phyloP scores from a whole-genome alignment of 495 filamentous ascomycete genomes.

The Lophiotrema nucula region DNA sequence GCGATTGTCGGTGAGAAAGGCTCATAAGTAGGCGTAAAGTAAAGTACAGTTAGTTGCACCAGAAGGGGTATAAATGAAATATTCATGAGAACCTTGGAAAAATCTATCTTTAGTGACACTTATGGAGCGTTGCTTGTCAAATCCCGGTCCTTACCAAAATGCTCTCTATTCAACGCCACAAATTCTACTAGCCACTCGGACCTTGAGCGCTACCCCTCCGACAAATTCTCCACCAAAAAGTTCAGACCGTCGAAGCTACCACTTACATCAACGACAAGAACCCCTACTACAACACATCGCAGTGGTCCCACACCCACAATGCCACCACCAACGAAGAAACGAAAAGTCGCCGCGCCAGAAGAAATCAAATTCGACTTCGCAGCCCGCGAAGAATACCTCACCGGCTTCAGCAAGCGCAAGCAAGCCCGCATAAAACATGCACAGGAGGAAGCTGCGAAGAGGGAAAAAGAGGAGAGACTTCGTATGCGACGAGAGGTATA shows the following conservation, averaged over 20 bases:
- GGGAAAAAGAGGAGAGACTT: conserved; percentile 70
- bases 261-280: neutral
- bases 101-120: too few species aligned
- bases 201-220: neutral
- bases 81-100: too few species aligned
- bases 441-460: conserved; percentile 70
- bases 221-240: neutral
- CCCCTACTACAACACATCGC: too few species aligned
- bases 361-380: conserved; percentile 80
- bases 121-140: too few species aligned
- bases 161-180: too few species aligned
- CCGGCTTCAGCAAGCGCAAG: conserved; percentile 96
- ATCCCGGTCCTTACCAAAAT: too few species aligned
- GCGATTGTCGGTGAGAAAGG: conserved; percentile 11
- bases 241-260: too few species aligned
- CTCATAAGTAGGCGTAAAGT: too few species aligned
- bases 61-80: too few species aligned
- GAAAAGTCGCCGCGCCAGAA: conserved; percentile 48
- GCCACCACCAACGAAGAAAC: conserved; percentile 23
- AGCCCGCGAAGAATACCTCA: conserved; percentile 80
- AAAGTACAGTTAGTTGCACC: too few species aligned
- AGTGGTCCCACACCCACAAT: neutral
- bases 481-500: conserved; percentile 68
- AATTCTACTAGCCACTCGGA: too few species aligned
- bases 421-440: conserved; percentile 76